Base-by-base conservation (phyloP, 2,329 filamentous ascomycete genomes). In the Colletotrichum cuscutae region DNA sequence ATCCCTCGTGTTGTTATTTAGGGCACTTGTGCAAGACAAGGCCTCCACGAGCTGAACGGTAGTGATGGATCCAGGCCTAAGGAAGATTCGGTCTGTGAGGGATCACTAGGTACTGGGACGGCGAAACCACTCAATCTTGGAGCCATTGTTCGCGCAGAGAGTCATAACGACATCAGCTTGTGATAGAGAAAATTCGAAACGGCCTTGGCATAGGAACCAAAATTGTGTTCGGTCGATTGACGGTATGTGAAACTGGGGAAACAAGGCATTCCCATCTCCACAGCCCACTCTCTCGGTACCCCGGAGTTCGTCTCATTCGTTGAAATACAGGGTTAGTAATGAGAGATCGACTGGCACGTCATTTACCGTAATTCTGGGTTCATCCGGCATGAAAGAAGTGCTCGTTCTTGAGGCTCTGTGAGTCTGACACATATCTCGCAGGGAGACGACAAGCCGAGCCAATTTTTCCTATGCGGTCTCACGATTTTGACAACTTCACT, bases 21-120 rank as follows among this genome's bases (percentile, higher is more conserved):
- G 42, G 3, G 13, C 9, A 13, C n/a, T 35, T 42, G 53, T 13
- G 11, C 49, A 26, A 62, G 35, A 62, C 42, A 32, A 26, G 8
- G 22, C 52, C 12, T 37, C 54, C 61, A 63, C 30, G 58, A 72
- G 62, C 59, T 63, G 57, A 63, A 35, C 4, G n/a, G 46, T 15
- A 12, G 56, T 28, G 52, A 54, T 54, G 26, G 49, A 3, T n/a
- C 61, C n/a, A 26, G 53, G 15, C 4, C 3, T 19, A 1, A 49
- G 7, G 9, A 13, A n/a, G 37, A 24, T 35, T 11, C 26, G 32
- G 12, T 2, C 37, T 42, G 22, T n/a, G 32, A 15, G 19, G 42
- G 15, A 35, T 37, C 56, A 32, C 35, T 32, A 15, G 54, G 49
- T 30, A 22, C 42, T 13, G 5, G 13, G 24, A 13, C 22, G 22